Evolutionary conservation across 129 eudicot genomes (phyloP).

Genomic region (Chrysanthemum makinoi): DNA sequence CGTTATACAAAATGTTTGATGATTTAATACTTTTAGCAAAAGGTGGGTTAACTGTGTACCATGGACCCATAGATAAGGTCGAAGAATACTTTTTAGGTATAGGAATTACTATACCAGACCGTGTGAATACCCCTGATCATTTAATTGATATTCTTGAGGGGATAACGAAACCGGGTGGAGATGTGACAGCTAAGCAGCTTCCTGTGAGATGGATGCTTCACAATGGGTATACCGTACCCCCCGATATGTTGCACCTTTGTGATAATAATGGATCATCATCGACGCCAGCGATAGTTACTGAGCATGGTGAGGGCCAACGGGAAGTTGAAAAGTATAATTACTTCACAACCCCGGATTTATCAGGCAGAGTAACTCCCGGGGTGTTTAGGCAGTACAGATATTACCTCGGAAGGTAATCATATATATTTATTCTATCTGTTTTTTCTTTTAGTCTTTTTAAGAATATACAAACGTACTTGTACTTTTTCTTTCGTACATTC

Average conservation of each 20-base stretch:
- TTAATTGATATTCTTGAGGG: slow-evolving; percentile 90
- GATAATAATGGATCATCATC: slow-evolving; percentile 61
- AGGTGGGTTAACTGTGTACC: slow-evolving; percentile 92
- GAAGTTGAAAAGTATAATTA: slow-evolving; percentile 37
- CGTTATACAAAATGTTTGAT: slow-evolving; percentile 93
- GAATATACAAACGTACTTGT: too few species aligned
- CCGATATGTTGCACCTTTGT: slow-evolving; percentile 77
- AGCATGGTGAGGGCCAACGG: slow-evolving; percentile 29
- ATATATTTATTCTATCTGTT: neutral
- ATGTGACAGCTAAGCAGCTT: slow-evolving; percentile 71
- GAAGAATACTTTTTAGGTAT: slow-evolving; percentile 81
- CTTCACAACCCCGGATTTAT: slow-evolving; percentile 50
- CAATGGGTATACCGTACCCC: slow-evolving; percentile 85
- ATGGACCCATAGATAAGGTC: slow-evolving; percentile 81
- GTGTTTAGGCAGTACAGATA: slow-evolving; percentile 73
- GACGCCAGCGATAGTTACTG: slow-evolving; percentile 18
- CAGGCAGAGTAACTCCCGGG: slow-evolving; percentile 76
- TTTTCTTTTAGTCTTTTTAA: neutral
- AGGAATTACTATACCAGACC: slow-evolving; percentile 82
- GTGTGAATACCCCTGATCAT: slow-evolving; percentile 92
- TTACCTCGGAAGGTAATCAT: slow-evolving; percentile 74
- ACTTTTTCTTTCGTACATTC: too few species aligned
- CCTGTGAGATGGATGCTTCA: slow-evolving; percentile 98
- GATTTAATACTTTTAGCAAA: slow-evolving; percentile 93
- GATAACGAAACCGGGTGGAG: slow-evolving; percentile 51